Percentiles rank a stretch among this genome's conserved stretches.
phyloP scores from a whole-genome alignment of 805 yeast genomes.

The Saturnispora gosingensis region DNA sequence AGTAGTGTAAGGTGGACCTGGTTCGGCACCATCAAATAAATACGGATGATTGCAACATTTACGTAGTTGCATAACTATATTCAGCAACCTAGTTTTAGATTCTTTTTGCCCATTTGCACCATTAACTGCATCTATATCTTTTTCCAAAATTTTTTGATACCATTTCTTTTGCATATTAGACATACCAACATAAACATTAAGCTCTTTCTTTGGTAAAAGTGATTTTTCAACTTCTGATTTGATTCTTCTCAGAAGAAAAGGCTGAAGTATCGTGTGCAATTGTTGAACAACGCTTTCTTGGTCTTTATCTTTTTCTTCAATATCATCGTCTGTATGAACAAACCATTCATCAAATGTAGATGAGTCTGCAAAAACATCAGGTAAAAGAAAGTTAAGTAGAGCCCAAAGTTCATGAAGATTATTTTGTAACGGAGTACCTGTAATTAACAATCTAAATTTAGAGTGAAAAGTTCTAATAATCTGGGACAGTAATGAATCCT shows the following conservation, averaged over 20 bases:
- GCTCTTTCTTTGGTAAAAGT: slow-evolving; percentile 80
- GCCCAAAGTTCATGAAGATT: slow-evolving; percentile 97
- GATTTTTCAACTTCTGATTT: slow-evolving; percentile 91
- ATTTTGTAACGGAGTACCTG: slow-evolving; percentile 95
- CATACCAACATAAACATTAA: slow-evolving; percentile 88
- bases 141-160: slow-evolving; percentile 83
- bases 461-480: slow-evolving; percentile 85
- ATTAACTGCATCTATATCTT: slow-evolving; percentile 92
- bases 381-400: slow-evolving; percentile 74
- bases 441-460: slow-evolving; percentile 72
- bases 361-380: slow-evolving; percentile 92
- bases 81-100: slow-evolving; percentile 80
- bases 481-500: slow-evolving; percentile 84
- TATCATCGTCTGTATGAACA: slow-evolving; percentile 62
- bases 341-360: slow-evolving; percentile 91
- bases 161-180: slow-evolving; percentile 89
- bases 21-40: slow-evolving; percentile 97
- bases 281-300: slow-evolving; percentile 84
- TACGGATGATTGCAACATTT: slow-evolving; percentile 98
- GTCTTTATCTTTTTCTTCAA: slow-evolving; percentile 75
- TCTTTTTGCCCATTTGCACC: slow-evolving; percentile 94
- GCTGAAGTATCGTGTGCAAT: slow-evolving; percentile 78
- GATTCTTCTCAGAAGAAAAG: slow-evolving; percentile 81
- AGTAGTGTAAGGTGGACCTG: slow-evolving; percentile 95
- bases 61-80: slow-evolving; percentile 93